A percentile compares a stretch with the other conserved stretches of the same genome.
phyloP scores from a whole-genome alignment of 2,329 filamentous ascomycete genomes.

The Neopestalotiopsis sp. region DNA sequence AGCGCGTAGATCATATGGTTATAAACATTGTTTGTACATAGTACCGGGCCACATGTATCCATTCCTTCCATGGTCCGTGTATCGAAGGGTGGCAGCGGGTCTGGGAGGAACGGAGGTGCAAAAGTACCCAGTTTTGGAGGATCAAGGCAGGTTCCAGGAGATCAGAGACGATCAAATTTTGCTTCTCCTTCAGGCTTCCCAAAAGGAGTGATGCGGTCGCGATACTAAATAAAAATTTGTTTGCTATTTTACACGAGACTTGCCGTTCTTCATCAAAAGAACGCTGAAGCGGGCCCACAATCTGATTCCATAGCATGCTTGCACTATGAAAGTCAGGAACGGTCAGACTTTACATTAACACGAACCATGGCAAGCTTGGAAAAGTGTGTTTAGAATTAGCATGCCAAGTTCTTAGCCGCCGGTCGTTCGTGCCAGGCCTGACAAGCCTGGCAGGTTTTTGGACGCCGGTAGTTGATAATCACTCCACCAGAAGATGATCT shows the following conservation, averaged over 20 bases:
- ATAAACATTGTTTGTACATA: not conserved
- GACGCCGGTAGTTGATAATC: not conserved
- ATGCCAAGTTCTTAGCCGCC: not conserved
- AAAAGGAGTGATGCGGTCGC: not conserved
- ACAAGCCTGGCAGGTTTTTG: not conserved
- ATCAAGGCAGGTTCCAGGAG: not conserved
- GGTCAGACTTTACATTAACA: not conserved
- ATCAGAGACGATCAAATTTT: not conserved
- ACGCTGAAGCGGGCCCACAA: not conserved
- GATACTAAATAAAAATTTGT: not conserved
- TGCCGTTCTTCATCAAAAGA: not conserved
- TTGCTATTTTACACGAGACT: not conserved
- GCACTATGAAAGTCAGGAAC: not conserved
- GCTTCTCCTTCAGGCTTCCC: not conserved
- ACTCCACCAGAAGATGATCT: not conserved
- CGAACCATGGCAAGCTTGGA: not conserved
- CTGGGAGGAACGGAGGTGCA: not conserved
- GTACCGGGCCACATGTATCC: not conserved
- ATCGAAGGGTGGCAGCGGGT: not conserved
- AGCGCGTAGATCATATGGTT: too few relatives aligned
- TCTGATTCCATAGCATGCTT: slow-evolving; percentile 16
- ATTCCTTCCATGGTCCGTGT: not conserved
- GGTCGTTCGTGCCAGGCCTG: not conserved
- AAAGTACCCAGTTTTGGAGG: not conserved
- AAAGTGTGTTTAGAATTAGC: not conserved